These are phyloP conservation scores for Trichoderma parareesei DNA, from an alignment of 495 filamentous ascomycete genomes.

Conservation along the genomic window DNA sequence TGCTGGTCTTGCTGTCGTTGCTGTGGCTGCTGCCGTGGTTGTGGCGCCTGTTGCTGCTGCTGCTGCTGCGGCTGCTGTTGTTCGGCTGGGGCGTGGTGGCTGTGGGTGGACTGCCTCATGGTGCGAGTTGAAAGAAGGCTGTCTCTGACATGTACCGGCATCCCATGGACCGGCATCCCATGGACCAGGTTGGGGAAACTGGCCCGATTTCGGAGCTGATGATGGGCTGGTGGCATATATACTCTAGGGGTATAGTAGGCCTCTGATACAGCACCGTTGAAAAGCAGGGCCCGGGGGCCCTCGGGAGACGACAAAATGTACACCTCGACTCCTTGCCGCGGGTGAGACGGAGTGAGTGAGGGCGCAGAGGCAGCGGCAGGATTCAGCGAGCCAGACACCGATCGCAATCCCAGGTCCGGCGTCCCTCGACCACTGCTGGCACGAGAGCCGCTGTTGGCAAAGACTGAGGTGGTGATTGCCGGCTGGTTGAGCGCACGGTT, in stretches of 20 bases:
- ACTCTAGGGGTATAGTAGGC: conserved; percentile 34
- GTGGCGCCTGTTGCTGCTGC: not conserved
- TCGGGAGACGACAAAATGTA: conserved; percentile 55
- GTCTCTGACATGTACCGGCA: conserved; percentile 3
- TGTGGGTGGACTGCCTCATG: not conserved
- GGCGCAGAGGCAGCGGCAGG: conserved; percentile 1
- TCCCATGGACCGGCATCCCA: conserved; percentile 11
- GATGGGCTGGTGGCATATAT: conserved; percentile 8
- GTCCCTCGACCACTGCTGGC: conserved; percentile 33
- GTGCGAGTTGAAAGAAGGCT: no score
- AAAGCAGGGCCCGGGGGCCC: conserved; percentile 51
- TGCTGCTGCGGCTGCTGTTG: conserved; percentile 18
- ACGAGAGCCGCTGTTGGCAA: conserved; percentile 24
- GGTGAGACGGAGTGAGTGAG: not conserved
- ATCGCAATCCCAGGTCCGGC: conserved; percentile 28
- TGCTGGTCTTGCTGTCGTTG: conserved; percentile 7
- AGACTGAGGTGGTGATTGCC: conserved; percentile 33
- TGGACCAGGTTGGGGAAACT: conserved; percentile 12
- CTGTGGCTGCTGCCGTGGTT: conserved; percentile 16
- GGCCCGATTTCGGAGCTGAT: conserved; percentile 3
- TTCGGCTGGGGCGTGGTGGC: not conserved
- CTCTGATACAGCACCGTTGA: conserved; percentile 33
- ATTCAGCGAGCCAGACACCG: conserved; percentile 17
- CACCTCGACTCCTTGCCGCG: conserved; percentile 30
- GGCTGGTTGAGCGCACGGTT: conserved; percentile 20